Conservation (phyloP, 495 filamentous ascomycete genomes). For the Penicillium angulare region DNA sequence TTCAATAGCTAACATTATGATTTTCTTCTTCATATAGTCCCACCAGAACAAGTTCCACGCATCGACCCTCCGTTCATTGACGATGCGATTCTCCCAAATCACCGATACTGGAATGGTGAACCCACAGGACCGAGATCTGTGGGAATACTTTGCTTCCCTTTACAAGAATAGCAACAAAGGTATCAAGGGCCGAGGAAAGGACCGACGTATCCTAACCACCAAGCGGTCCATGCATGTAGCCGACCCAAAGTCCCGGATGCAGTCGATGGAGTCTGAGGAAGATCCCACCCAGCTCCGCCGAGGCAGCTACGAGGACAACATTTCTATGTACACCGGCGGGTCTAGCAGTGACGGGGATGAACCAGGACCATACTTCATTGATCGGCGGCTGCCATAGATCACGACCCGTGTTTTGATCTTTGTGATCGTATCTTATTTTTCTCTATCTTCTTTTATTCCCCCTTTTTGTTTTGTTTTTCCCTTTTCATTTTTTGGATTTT, state of each 20-base stretch:
- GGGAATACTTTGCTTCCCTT: conserved; percentile 79
- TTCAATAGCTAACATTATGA: not conserved
- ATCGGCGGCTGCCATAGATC: conserved; percentile 10
- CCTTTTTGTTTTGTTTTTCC: not conserved
- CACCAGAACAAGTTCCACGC: conserved; percentile 94
- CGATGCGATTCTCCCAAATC: conserved; percentile 67
- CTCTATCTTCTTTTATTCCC: not conserved
- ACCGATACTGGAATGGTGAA: conserved; percentile 60
- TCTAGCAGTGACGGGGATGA: conserved; percentile 40
- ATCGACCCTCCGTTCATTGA: conserved; percentile 67
- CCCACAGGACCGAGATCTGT: conserved; percentile 71
- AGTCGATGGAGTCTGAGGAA: conserved; percentile 25
- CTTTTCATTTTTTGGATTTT: not conserved
- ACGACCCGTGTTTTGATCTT: not conserved
- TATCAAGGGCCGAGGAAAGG: conserved; percentile 89
- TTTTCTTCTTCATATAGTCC: conserved; percentile 51
- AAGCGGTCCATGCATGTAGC: conserved; percentile 19
- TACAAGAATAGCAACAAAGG: conserved; percentile 97
- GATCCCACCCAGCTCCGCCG: conserved; percentile 19
- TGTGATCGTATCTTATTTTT: not conserved
- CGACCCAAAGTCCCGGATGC: conserved; percentile 18
- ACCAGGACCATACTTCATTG: conserved; percentile 30
- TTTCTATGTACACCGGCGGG: conserved; percentile 30
- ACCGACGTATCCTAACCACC: conserved; percentile 52
- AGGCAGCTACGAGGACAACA: conserved; percentile 30